Base-by-base conservation (phyloP, 495 filamentous ascomycete species). In the Hamigera avellanea region DNA sequence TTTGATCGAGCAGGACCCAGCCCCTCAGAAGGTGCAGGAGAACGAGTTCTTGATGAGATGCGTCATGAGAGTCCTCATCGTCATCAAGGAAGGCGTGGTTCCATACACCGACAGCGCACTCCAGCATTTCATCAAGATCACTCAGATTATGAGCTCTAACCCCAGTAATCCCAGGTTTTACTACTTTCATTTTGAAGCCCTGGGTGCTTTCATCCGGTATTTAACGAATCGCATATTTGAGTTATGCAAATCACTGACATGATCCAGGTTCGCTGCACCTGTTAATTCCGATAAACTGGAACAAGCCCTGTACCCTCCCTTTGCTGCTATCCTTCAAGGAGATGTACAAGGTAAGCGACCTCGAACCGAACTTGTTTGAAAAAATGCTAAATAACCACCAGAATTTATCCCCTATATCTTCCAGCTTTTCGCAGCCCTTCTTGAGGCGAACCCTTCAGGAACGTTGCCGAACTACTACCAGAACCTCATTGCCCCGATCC, bases 11-110 rank as follows among this genome's bases (percentile, higher is more conserved):
- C 80, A 78, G 41, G 78, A 93, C 42, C 61, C 67, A 0, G 78
- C 79, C 8, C 81, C 93, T 14, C 75, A 89, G 45, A 96, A 95
- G 69, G 76, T 96, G 39, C 91, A 96, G 53, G 93, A 99, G 59
- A 96, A 99, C 50, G 93, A 99, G 53, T 99, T 95, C 55, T 60
- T 99, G 43, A 95, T 99, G 87, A 80, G 82, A 36, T 96, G 93
- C 56, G 82, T 95, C 18, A 99, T 99, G 93, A 73, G 93, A 35
- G 86, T 96, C 7, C 65, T 99, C 39, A 83, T 96, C 42, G 85
- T 95, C 38, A 80, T 95, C 54, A 82, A 78, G 51, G 89, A 94
- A 14, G 74, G 76, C 32, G 69, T 86, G 10, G 49, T 75, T 18
- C 65, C 75, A n/a, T 69, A 83, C 36, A 69, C 75, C 2, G 85